Percentiles rank a stretch among this genome's conserved stretches.
These are phyloP conservation scores for Leptodermis oblonga DNA, from an alignment of 257 asterid species.

Conservation along the genomic window DNA sequence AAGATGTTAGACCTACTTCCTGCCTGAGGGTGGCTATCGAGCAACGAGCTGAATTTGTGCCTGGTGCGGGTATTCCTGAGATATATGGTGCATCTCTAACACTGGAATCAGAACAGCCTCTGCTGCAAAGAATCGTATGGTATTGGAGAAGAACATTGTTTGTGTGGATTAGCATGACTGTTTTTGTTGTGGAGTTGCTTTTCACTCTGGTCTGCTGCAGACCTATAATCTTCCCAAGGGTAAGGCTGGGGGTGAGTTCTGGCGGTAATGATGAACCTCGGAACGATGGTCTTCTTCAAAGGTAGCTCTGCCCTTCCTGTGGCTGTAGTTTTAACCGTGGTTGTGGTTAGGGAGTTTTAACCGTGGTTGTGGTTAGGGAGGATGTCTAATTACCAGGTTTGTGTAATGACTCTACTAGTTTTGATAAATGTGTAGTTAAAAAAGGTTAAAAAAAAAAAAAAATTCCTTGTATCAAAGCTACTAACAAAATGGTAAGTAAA, in stretches of 20 bases:
- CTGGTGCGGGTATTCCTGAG: slow-evolving; percentile 79
- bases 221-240: slow-evolving; percentile 58
- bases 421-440: too few species aligned
- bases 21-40: slow-evolving; percentile 61
- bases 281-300: slow-evolving; percentile 18
- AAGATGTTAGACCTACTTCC: slow-evolving; percentile 65
- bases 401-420: too few species aligned
- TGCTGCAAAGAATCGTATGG: slow-evolving; percentile 55
- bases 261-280: slow-evolving; percentile 22
- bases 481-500: too few species aligned
- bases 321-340: neutral
- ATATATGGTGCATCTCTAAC: slow-evolving; percentile 56
- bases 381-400: too few species aligned
- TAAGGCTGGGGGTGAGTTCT: slow-evolving; percentile 37
- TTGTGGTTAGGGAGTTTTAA: neutral
- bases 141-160: slow-evolving; percentile 74
- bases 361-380: too few species aligned
- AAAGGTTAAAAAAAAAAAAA: too few species aligned
- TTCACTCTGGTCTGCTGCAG: slow-evolving; percentile 69
- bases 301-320: slow-evolving; percentile 13
- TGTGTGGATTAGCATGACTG: slow-evolving; percentile 70
- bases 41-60: slow-evolving; percentile 67
- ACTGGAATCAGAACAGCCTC: slow-evolving; percentile 74
- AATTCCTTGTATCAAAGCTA: too few species aligned
- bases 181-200: slow-evolving; percentile 55